Base-by-base conservation (phyloP, 768 basidiomycete species). In the Glaciozyma martinii region DNA sequence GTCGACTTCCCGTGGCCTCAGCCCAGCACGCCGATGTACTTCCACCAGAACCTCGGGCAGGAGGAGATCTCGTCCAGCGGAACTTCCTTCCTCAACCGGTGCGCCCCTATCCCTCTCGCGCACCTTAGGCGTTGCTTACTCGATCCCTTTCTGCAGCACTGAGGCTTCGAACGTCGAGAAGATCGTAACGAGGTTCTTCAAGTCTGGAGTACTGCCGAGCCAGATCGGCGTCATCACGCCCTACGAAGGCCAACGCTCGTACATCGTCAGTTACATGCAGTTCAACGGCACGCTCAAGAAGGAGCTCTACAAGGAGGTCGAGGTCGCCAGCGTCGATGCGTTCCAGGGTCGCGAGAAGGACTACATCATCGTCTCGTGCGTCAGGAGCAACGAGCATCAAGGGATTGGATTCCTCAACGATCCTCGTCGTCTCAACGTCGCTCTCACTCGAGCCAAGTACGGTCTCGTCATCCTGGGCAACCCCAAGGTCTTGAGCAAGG, bases 291-390 rank as follows among this genome's bases (percentile, higher is more conserved):
- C 92, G 32, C 81, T 98, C 66, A 97, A 97, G 85, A 99, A 98
- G 80, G 95, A 99, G 71, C 77, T 98, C 23, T 99, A 99, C 80
- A 99, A 99, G 80, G 95, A 99, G 74, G 93, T 99, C 47, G 95
- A 99, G 76, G 95, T 99, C 56, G 95, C 95, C 7, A 91, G 89
- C 69, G 95, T 99, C 60, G 95, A 99, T 75, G 95, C 95, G 8
- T 99, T 99, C 84, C 95, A 99, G 76, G 95, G 95, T 56, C 84
- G 95, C 75, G 95, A 99, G 80, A 99, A 99, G 82, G 95, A 99
- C 76, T 99, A 99, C 74, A 98, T 99, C 76, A 98, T 99, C 73
- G 81, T 99, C 56, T 90, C 88, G 75, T 98, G 95, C 74, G 95
- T 99, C 23, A 81, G 95, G 76, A 94, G 91, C 78, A 99, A 99